Conservation (phyloP, 2,329 filamentous ascomycete genomes). For the Colletotrichum filicis region DNA sequence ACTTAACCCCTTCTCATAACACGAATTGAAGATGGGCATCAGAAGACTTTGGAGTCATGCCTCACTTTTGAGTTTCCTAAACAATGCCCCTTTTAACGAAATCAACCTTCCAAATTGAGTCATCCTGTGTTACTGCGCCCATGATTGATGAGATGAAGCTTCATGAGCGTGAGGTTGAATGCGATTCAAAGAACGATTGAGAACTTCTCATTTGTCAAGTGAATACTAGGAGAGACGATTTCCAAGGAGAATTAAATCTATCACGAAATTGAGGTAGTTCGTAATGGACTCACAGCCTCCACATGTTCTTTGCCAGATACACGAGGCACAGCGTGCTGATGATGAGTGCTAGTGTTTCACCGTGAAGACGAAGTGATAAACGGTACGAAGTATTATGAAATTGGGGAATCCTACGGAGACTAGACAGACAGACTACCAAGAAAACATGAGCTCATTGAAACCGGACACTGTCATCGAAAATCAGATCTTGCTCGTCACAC, state of each 20-base stretch:
- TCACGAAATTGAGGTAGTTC: neutral
- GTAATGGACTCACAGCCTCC: no score
- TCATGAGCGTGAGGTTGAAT: neutral
- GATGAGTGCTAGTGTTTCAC: neutral
- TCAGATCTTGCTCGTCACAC: conserved; percentile 36
- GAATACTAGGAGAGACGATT: neutral
- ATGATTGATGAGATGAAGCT: neutral
- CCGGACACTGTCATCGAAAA: neutral
- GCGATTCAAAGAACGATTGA: neutral
- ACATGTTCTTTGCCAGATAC: neutral
- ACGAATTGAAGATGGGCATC: neutral
- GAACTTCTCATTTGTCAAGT: neutral
- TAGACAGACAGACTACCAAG: neutral
- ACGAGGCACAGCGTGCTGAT: neutral
- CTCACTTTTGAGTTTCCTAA: neutral
- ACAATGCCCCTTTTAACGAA: neutral
- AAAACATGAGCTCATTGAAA: neutral
- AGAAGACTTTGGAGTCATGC: neutral
- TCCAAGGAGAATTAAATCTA: neutral
- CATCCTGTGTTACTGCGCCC: neutral
- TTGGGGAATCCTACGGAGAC: neutral
- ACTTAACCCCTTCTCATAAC: neutral
- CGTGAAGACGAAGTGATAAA: neutral
- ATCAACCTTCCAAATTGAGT: no score
- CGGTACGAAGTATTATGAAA: neutral